phyloP scores from a whole-genome alignment of 495 filamentous ascomycete genomes.

The Rhizodiscina lignyota region DNA sequence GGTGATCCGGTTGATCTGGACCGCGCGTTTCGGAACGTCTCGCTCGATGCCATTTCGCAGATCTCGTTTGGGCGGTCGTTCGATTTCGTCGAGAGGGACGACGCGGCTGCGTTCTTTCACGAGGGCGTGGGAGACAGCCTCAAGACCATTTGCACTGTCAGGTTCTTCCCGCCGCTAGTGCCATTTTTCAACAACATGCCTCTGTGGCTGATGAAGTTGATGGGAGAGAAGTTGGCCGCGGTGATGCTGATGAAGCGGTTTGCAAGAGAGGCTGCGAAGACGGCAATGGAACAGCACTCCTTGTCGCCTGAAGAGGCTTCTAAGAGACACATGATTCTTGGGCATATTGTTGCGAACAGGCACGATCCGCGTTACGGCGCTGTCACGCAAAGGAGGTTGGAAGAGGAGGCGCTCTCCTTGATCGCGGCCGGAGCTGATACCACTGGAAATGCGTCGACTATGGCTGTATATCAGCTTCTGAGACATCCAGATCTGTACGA shows the following conservation, averaged over 20 bases:
- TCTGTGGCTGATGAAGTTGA: neutral
- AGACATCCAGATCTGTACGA: neutral
- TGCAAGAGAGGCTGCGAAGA: neutral
- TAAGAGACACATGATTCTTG: neutral
- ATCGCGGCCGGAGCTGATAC: neutral
- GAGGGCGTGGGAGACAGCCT: too few relatives aligned
- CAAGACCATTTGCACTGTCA: too few relatives aligned
- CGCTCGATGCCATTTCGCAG: too few relatives aligned
- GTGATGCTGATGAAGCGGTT: neutral
- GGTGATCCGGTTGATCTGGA: too few relatives aligned
- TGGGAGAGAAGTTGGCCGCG: neutral
- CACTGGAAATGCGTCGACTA: neutral
- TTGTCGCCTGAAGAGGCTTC: neutral
- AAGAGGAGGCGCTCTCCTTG: conserved; percentile 6
- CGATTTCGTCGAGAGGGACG: too few relatives aligned
- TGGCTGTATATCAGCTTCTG: neutral
- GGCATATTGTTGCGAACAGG: neutral
- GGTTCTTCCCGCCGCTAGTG: too few relatives aligned
- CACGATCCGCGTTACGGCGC: neutral
- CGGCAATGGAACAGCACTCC: neutral
- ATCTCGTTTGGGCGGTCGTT: too few relatives aligned
- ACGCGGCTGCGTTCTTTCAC: too few relatives aligned
- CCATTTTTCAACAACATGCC: too few relatives aligned
- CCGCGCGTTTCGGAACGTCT: too few relatives aligned
- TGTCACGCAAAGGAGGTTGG: conserved; percentile 19